Evolutionary conservation across 345 rosid genomes (phyloP).

Genomic region (Noccaea caerulescens): DNA sequence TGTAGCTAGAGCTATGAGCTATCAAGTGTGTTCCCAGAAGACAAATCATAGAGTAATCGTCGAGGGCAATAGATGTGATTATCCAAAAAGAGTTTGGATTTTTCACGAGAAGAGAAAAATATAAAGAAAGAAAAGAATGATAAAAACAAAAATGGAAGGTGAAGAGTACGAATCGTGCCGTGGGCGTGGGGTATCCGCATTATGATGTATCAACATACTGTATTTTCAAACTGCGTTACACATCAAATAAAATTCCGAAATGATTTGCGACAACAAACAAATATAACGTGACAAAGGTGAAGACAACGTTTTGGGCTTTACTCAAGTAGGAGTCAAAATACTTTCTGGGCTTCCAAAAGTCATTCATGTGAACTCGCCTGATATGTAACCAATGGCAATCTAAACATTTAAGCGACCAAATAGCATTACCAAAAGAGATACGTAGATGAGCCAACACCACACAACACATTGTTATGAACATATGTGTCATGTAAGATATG

Average conservation of each 20-base stretch:
- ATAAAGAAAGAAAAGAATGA: neutral
- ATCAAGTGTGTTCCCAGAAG: no score
- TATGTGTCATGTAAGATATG: no score
- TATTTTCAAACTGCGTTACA: neutral
- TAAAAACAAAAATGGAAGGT: slow-evolving; percentile 22
- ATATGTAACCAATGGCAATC: neutral
- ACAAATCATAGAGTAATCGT: neutral
- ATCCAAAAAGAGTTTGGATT: neutral
- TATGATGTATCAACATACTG: neutral
- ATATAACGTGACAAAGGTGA: no score
- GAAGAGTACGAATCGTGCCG: neutral
- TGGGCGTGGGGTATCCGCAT: neutral
- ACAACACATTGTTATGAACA: no score
- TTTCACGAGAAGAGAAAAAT: neutral
- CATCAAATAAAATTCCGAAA: neutral
- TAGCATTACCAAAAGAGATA: neutral
- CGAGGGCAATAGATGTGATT: neutral
- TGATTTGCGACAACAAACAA: no score
- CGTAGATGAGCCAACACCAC: neutral
- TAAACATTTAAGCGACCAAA: no score
- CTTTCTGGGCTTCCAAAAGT: neutral
- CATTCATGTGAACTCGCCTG: slow-evolving; percentile 7
- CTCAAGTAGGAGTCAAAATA: neutral
- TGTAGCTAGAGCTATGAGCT: no score
- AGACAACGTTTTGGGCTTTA: neutral